Evolutionary conservation across 768 basidiomycete species (phyloP).

Genomic region (Amanita muscaria): DNA sequence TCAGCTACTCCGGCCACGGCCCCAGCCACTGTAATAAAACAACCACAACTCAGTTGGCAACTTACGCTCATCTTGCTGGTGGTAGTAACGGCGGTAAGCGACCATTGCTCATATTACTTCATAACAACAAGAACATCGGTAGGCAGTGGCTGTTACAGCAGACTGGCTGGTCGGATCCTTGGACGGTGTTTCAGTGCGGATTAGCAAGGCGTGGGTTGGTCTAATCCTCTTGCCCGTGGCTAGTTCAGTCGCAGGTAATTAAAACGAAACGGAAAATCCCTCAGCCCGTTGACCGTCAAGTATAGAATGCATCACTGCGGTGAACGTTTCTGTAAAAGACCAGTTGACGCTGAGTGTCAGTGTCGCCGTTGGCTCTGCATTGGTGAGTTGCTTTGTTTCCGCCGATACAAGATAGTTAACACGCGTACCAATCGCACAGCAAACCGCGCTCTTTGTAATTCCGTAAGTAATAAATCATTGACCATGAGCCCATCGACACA

Average conservation of each 20-base stretch:
- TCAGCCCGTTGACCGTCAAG: neutral
- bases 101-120: slow-evolving; percentile 4
- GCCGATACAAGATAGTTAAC: neutral
- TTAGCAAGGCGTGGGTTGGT: slow-evolving; percentile 85
- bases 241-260: slow-evolving; percentile 63
- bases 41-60: slow-evolving; percentile 50
- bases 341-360: slow-evolving; percentile 78
- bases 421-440: slow-evolving; percentile 30
- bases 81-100: slow-evolving; percentile 52
- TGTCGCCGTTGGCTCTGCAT: slow-evolving; percentile 74
- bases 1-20: neutral
- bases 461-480: slow-evolving; percentile 24
- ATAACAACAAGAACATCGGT: slow-evolving; percentile 1
- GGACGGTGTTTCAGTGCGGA: slow-evolving; percentile 59
- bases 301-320: slow-evolving; percentile 79
- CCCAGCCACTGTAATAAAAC: slow-evolving; percentile 17
- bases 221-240: slow-evolving; percentile 84
- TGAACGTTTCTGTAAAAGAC: slow-evolving; percentile 82
- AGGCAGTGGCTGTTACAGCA: slow-evolving; percentile 51
- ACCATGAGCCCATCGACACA: neutral
- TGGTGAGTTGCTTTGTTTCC: slow-evolving; percentile 34
- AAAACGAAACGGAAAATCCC: neutral
- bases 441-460: slow-evolving; percentile 46
- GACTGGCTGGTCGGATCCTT: slow-evolving; percentile 76
- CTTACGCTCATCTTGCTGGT: slow-evolving; percentile 48